Evolutionary conservation across 1,284 basidiomycete genomes (phyloP), one percentile per base, ranked within the genome.

Genomic region (Trichosporon asahii): DNA sequence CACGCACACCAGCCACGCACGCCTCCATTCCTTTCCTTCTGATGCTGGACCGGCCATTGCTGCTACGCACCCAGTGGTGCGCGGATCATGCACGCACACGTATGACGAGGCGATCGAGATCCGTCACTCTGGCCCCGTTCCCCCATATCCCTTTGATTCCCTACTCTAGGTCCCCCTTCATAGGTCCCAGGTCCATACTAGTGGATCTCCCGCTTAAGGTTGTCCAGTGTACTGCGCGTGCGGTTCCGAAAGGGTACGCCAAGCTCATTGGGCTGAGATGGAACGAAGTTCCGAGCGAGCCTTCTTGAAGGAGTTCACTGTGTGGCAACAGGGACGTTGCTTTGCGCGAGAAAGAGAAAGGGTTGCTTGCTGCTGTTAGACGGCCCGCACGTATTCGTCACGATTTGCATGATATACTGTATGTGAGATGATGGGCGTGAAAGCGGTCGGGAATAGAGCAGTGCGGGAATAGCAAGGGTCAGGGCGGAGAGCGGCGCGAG

Each of bases 351-450:
- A n/a, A 9, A 23, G 21, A 23, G 11, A 2, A n/a, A 53, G 49
- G n/a, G 49, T 11, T 53, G 49, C 49, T 11, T 53, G 49, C 49
- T 53, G 49, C 49, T 53, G 49, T 53, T 21, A 53, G 49, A 53
- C 2, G 21, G 49, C 49, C 49, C 23, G n/a, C 21, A n/a, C 23
- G 11, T 25, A 23, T 25, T 53, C 49, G 49, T 53, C 49, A 53
- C 49, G 49, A 21, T 53, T 53, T 53, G 49, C 49, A 53, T 53
- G 49, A 53, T 53, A 53, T 53, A 53, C 49, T 53, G n/a, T 53
- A 53, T 53, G 49, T 53, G 49, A 53, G n/a, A 53, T 53, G 21
- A 53, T 53, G 49, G 49, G 18, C 49, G 49, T 53, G 49, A 44
- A 25, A 53, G 49, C 49, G 21, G 49, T 53, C 49, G 49, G 23